Evolutionary conservation across 306 rosid genomes (phyloP).

Genomic region (Quillaja saponaria): DNA sequence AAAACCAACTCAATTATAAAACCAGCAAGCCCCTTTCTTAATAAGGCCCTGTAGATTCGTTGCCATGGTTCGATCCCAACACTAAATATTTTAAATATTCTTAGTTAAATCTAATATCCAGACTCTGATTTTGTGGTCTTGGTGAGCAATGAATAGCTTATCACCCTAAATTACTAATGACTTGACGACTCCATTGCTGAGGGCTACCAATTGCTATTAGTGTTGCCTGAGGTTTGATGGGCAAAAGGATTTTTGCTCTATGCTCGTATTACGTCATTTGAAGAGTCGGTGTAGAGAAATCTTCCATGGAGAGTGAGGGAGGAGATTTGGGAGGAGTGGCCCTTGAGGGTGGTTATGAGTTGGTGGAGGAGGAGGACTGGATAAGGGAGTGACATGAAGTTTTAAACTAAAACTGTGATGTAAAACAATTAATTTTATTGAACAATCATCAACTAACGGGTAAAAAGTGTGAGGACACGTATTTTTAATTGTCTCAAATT

Average conservation of each 20-base stretch:
- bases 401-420: no score
- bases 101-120: no score
- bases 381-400: constrained; percentile 55
- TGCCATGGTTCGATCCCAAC: no score
- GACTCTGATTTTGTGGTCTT: constrained; percentile 68
- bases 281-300: constrained; percentile 48
- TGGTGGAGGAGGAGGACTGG: constrained; percentile 62
- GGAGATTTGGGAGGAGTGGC: constrained; percentile 48
- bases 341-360: constrained; percentile 42
- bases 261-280: constrained; percentile 37
- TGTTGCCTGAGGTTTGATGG: not conserved
- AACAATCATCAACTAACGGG: no score
- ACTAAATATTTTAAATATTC: no score
- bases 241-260: constrained; percentile 29
- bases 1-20: no score
- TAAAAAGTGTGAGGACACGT: no score
- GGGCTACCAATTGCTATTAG: constrained; percentile 13
- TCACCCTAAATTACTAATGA: constrained; percentile 39
- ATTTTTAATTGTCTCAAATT: no score
- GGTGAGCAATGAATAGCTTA: constrained; percentile 60
- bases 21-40: no score
- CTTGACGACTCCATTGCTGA: constrained; percentile 41
- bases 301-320: constrained; percentile 49
- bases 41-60: no score
- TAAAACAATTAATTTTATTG: no score